A percentile compares a stretch with the other conserved stretches of the same genome.
These are phyloP conservation scores for Pseudognaphalium luteoalbum DNA, from an alignment of 129 eudicot species.

Conservation along the genomic window DNA sequence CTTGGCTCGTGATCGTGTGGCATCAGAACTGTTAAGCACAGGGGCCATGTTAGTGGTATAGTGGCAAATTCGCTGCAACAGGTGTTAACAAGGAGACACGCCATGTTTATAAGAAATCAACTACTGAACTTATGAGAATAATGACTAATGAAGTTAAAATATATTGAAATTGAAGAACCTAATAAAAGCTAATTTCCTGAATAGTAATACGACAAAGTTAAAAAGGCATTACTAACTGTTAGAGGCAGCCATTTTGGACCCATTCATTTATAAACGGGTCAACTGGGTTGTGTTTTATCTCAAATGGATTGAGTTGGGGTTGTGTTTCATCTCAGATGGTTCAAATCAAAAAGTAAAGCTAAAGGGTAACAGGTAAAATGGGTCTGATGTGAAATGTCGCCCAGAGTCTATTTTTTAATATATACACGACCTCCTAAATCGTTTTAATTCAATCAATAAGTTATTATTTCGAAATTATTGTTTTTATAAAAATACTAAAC, in stretches of 20 bases:
- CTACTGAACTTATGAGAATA: neutral
- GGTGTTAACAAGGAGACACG: neutral
- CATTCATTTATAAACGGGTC: neutral
- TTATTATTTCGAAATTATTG: neutral
- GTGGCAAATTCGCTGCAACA: neutral
- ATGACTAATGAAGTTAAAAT: neutral
- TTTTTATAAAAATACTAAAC: neutral
- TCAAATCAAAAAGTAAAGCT: neutral
- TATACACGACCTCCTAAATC: neutral
- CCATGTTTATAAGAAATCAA: neutral
- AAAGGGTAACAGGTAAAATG: neutral
- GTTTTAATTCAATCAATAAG: neutral
- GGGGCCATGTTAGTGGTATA: neutral
- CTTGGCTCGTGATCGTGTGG: conserved; percentile 75
- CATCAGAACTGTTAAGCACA: conserved; percentile 58
- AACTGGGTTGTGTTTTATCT: neutral
- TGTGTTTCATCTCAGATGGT: neutral
- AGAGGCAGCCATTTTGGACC: neutral
- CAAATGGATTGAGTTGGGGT: neutral
- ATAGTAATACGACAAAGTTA: neutral
- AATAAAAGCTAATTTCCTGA: neutral
- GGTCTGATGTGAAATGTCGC: neutral
- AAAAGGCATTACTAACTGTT: neutral
- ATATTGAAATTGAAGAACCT: neutral
- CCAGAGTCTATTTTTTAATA: neutral